phyloP scores from a whole-genome alignment of 805 yeast species.

The Candida ficus region DNA sequence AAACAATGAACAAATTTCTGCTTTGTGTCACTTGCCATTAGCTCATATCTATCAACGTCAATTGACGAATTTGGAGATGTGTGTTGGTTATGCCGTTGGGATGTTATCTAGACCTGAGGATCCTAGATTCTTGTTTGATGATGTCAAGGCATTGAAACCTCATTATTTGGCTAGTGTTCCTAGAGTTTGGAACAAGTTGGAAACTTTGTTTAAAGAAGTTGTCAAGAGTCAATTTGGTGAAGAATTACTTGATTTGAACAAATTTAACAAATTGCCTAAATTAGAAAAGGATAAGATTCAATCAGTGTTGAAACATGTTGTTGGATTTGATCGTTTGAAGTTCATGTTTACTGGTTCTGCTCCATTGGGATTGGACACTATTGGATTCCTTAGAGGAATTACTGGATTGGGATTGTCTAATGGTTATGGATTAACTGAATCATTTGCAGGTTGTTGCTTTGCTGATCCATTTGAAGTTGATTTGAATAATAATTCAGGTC shows the following conservation, averaged over 20 bases:
- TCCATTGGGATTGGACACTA: conserved; percentile 57
- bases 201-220: conserved; percentile 43
- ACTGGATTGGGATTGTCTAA: conserved; percentile 42
- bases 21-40: conserved; percentile 44
- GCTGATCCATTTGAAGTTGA: conserved; percentile 40
- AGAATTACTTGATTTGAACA: neutral
- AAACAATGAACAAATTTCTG: conserved; percentile 26
- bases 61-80: conserved; percentile 33
- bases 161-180: conserved; percentile 52
- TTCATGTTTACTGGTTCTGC: conserved; percentile 55
- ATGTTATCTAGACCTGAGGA: conserved; percentile 41
- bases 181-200: conserved; percentile 54
- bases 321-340: conserved; percentile 41
- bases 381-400: conserved; percentile 51
- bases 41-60: conserved; percentile 54
- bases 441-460: conserved; percentile 51
- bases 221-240: conserved; percentile 4
- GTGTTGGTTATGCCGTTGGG: conserved; percentile 35
- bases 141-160: conserved; percentile 48
- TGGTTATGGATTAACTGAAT: conserved; percentile 71
- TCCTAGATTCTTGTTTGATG: conserved; percentile 51
- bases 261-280: conserved; percentile 1
- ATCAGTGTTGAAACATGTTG: conserved; percentile 33
- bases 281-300: conserved; percentile 21
- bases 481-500: conserved; percentile 45